phyloP scores from a whole-genome alignment of 2,329 filamentous ascomycete genomes.

The Cytospora chrysosperma region DNA sequence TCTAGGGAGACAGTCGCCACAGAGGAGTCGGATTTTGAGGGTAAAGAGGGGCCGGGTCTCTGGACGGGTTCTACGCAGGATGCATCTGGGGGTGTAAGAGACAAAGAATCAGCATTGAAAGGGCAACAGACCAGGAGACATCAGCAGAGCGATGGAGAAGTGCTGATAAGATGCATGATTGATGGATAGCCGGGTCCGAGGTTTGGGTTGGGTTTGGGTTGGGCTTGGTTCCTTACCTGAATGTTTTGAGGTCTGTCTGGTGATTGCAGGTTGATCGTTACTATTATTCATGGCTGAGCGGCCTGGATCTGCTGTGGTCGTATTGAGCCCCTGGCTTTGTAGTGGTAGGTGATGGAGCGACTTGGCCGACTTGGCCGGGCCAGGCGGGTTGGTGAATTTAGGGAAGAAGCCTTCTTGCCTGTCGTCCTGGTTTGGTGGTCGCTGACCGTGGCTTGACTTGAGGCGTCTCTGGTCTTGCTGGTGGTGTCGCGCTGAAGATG shows the following conservation, averaged over 20 bases:
- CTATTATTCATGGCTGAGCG: conserved; percentile 24
- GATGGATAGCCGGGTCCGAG: neutral
- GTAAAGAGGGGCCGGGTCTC: conserved; percentile 41
- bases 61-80: conserved; percentile 37
- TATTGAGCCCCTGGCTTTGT: conserved; percentile 29
- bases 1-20: conserved; percentile 42
- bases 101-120: conserved; percentile 23
- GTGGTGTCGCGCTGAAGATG: conserved; percentile 27
- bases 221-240: conserved; percentile 31
- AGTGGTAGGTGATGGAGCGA: conserved; percentile 37
- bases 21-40: conserved; percentile 55
- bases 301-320: conserved; percentile 23
- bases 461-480: conserved; percentile 30
- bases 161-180: neutral
- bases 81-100: conserved; percentile 30
- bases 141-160: neutral
- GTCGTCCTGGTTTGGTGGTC: conserved; percentile 44
- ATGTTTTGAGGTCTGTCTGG: conserved; percentile 33
- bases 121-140: conserved; percentile 13
- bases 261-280: conserved; percentile 31
- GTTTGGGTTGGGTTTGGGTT: neutral
- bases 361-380: conserved; percentile 44
- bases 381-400: conserved; percentile 49
- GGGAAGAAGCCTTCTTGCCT: conserved; percentile 50
- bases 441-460: conserved; percentile 33